These are phyloP conservation scores for Diaporthe aspalathi DNA, from an alignment of 2,329 filamentous ascomycete species.

Conservation along the genomic window DNA sequence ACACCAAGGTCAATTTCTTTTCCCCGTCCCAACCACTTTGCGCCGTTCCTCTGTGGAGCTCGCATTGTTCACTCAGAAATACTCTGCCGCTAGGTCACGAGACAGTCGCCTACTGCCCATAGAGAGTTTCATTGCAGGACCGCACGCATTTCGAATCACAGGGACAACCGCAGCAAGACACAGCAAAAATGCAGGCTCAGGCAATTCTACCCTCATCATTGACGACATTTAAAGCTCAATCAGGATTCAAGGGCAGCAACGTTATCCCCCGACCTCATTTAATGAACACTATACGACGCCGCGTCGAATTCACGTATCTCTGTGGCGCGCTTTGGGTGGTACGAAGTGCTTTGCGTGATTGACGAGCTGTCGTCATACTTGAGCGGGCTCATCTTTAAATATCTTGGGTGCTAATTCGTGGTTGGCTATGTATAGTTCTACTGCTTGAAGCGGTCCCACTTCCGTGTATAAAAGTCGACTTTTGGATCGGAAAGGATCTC, in stretches of 20 bases:
- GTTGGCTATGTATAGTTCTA: neutral
- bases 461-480: neutral
- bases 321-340: constrained; percentile 14
- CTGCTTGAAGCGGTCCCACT: constrained; percentile 8
- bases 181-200: neutral
- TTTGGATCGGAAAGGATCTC: neutral
- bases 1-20: neutral
- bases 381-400: neutral
- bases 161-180: neutral
- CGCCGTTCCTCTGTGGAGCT: neutral
- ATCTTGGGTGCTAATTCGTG: neutral
- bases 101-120: too few species aligned
- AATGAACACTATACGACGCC: neutral
- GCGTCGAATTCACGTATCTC: constrained; percentile 5
- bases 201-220: neutral
- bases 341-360: neutral
- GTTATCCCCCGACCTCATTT: neutral
- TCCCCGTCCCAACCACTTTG: neutral
- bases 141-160: neutral
- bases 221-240: neutral
- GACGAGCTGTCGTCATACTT: neutral
- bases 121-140: neutral
- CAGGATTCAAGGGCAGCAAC: neutral
- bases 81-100: neutral
- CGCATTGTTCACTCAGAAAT: neutral